phyloP scores from a whole-genome alignment of 441 rosid genomes.

The Brassica balearica region DNA sequence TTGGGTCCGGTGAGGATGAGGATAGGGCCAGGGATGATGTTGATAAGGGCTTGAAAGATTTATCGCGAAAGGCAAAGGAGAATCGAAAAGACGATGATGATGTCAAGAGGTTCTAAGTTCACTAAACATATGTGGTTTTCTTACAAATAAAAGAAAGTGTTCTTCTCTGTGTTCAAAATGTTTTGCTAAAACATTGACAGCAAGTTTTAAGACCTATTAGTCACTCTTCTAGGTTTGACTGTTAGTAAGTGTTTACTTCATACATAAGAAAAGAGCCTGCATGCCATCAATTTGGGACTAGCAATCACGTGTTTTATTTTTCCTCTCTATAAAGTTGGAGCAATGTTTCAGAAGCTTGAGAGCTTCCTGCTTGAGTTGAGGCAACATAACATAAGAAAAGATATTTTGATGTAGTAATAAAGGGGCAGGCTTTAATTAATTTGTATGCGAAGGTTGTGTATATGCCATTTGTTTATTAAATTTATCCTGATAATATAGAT shows the following conservation, averaged over 20 bases:
- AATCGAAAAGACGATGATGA: slow-evolving; percentile 32
- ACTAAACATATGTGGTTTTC: neutral
- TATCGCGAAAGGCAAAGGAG: slow-evolving; percentile 44
- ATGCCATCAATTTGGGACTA: too few relatives aligned
- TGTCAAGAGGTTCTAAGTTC: slow-evolving; percentile 28
- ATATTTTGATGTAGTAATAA: too few relatives aligned
- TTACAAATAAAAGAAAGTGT: neutral
- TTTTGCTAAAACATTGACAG: neutral
- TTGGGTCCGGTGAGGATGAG: slow-evolving; percentile 56
- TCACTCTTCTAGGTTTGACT: neutral
- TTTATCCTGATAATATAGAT: too few relatives aligned
- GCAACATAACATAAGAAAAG: too few relatives aligned
- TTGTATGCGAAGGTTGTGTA: too few relatives aligned
- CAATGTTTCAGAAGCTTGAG: too few relatives aligned
- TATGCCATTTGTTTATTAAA: too few relatives aligned
- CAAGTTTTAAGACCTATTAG: neutral
- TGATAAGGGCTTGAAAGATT: slow-evolving; percentile 52
- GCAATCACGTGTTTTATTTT: too few relatives aligned
- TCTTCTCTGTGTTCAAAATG: neutral
- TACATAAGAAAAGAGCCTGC: neutral
- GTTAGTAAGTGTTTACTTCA: neutral
- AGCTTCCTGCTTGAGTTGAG: too few relatives aligned
- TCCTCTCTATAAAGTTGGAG: too few relatives aligned
- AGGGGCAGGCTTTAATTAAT: too few relatives aligned
- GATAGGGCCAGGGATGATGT: slow-evolving; percentile 33